Evolutionary conservation across 2,329 filamentous ascomycete genomes (phyloP), one percentile per base, ranked within the genome.

Genomic region (Ampelomyces quisqualis): DNA sequence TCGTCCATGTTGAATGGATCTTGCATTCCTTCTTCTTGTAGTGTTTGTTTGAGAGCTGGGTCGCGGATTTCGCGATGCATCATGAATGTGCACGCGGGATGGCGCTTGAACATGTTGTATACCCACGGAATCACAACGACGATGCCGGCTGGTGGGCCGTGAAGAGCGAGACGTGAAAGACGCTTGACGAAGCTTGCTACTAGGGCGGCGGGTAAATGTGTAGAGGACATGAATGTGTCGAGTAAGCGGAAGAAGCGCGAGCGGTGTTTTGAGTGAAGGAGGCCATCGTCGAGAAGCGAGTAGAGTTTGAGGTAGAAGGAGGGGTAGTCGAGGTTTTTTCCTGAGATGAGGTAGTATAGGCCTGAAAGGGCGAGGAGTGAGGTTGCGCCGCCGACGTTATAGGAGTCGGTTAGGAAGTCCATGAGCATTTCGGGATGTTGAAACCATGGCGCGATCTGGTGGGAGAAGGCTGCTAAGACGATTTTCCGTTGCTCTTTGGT

Each of bases 151-250:
- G 94, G 93, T 2, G 94, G 91, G 0, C 89, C 90, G 60, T 88
- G 84, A n/a, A 98, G 77, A 11, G 88, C 81, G 24, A 97, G 76
- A 37, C 91, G 79, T 3, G 90, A 82, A 7, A 98, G 77, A n/a
- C 88, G 81, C 71, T 98, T 98, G 73, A 98, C 84, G 70, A 98
- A 98, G 69, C 90, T 95, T 9, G 93, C 91, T 2, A 98, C 88
- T 26, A 98, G 76, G 3, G 85, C 82, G 4, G 89, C 90, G 3
- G 94, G 93, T 58, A 98, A 78, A 79, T 98, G 94, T 3, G 89
- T 90, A 0, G 91, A 97, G 4, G 78, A 79, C 54, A 98, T 78
- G 70, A 97, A 98, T 3, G 85, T 90, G 58, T 96, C 89, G 43
- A 98, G 74, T 11, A 97, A 77, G 35, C 93, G 86, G 73, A 98